Evolutionary conservation across 2,329 filamentous ascomycete genomes (phyloP), one percentile per base, ranked within the genome.

Genomic region (Arthroderma sp.): DNA sequence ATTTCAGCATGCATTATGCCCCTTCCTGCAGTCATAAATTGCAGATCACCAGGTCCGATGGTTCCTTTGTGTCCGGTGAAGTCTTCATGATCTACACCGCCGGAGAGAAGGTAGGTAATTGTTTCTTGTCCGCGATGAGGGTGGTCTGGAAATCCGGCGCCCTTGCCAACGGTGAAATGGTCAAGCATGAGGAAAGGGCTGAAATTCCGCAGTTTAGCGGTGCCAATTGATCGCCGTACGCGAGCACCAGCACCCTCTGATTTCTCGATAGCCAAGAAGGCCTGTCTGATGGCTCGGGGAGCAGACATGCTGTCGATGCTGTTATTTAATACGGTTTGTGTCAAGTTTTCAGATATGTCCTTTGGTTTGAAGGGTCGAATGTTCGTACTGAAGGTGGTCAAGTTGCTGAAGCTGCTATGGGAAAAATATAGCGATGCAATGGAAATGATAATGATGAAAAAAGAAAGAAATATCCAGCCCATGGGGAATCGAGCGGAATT

Each of bases 1-100:
- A 97, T 96, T 74, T 97, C 91, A 38, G 91, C 88, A 72, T 97
- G 93, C 71, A 96, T 87, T 66, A 97, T 94, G 43, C 91, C 91
- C 19, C 80, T 78, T 2, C 91, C 91, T 0, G 91, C 91, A 0
- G 91, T 96, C 93, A 97, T 97, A 78, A 97, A 97, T 70, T 97
- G 91, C 52, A 97, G 75, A 69, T 96, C 91, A n/a, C 91, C 91
- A 0, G 86, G 74, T 60, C 85, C 79, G 64, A 97, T 88, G 2
- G 87, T 93, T 58, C 91, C 93, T 54, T 80, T 80, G 74, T 93
- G 85, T 11, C 90, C 90, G 1, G 88, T 85, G 64, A 95, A 95
- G 71, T 95, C 90, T 74, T 95, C 90, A 68, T 95, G 90, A 73
- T 95, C 89, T 59, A 95, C 83, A 2, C 81, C 88, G 62, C 91